Evolutionary conservation across 768 basidiomycete species (phyloP).

Genomic region (Pleurotus eryngii): DNA sequence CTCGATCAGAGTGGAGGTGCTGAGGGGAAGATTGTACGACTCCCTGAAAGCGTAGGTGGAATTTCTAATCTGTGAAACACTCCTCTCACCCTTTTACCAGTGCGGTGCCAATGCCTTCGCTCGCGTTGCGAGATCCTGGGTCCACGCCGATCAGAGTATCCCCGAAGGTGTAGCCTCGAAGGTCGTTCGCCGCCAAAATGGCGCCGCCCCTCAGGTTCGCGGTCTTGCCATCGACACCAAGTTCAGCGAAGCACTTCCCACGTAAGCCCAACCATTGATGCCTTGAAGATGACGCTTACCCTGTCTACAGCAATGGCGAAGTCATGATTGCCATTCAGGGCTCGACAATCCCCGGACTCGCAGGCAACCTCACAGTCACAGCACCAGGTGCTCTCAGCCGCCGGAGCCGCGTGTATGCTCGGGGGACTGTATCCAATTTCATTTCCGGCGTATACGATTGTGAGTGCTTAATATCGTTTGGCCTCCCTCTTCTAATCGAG

Average conservation of each 20-base stretch:
- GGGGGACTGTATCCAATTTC: neutral
- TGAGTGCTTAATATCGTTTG: neutral
- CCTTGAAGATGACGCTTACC: neutral
- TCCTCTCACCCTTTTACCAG: conserved; percentile 20
- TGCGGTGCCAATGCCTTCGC: conserved; percentile 39
- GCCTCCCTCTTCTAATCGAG: neutral
- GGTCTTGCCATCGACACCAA: conserved; percentile 39
- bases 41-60: conserved; percentile 47
- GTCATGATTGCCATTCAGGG: conserved; percentile 3
- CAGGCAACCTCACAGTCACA: neutral
- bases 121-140: conserved; percentile 37
- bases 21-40: conserved; percentile 49
- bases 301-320: neutral
- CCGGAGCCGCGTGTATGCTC: neutral
- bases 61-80: conserved; percentile 30
- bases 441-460: neutral
- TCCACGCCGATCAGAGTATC: conserved; percentile 40
- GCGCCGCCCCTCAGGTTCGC: conserved; percentile 36
- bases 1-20: conserved; percentile 39
- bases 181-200: conserved; percentile 23
- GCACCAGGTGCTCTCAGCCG: neutral
- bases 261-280: conserved; percentile 10
- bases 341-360: neutral
- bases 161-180: conserved; percentile 24
- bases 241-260: conserved; percentile 25